These are phyloP conservation scores for Coemansia sp. DNA, from an alignment of 192 early-diverging fungal genomes.

Conservation along the genomic window DNA sequence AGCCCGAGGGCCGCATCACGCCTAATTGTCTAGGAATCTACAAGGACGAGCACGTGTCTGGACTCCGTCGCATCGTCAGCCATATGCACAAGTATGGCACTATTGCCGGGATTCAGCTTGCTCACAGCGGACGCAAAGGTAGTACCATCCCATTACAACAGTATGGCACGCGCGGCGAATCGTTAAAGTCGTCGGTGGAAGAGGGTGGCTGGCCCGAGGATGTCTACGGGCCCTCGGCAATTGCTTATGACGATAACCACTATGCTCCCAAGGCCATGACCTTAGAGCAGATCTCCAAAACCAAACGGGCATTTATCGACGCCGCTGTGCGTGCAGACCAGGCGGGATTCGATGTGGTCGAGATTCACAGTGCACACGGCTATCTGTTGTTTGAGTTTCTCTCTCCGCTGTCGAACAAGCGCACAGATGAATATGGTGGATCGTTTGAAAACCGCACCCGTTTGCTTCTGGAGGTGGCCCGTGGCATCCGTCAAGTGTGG, in stretches of 20 bases:
- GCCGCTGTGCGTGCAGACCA: conserved; percentile 69
- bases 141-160: conserved; percentile 33
- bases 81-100: conserved; percentile 64
- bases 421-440: conserved; percentile 91
- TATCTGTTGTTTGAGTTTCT: conserved; percentile 82
- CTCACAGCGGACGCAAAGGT: conserved; percentile 81
- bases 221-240: conserved; percentile 64
- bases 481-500: conserved; percentile 66
- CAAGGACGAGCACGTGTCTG: conserved; percentile 72
- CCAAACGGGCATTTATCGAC: conserved; percentile 61
- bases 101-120: conserved; percentile 71
- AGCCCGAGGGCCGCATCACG: conserved; percentile 74
- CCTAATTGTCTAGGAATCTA: conserved; percentile 79
- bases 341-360: conserved; percentile 87
- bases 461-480: conserved; percentile 68
- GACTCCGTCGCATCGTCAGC: conserved; percentile 45
- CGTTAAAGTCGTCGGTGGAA: conserved; percentile 9
- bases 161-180: conserved; percentile 11
- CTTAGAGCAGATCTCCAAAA: conserved; percentile 63
- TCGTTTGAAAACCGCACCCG: conserved; percentile 84
- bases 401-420: conserved; percentile 74
- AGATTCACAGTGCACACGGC: conserved; percentile 90
- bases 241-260: conserved; percentile 44
- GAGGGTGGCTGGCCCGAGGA: conserved; percentile 71
- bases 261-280: conserved; percentile 56